Evolutionary conservation across 805 yeast genomes (phyloP), one percentile per base, ranked within the genome.

Genomic region (Zygosaccharomyces lentus): DNA sequence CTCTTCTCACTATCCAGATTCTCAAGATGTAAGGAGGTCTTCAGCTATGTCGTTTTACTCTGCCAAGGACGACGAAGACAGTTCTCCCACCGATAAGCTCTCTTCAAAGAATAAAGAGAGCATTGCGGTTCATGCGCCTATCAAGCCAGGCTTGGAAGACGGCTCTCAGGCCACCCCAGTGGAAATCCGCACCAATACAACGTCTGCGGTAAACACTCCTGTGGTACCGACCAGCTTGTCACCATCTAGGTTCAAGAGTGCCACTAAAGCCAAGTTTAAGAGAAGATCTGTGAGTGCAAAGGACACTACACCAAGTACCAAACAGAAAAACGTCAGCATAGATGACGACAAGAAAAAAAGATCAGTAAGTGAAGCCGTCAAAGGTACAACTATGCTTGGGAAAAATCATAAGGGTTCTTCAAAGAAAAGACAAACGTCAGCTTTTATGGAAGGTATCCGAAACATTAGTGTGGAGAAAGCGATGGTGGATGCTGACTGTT

Each of bases 361-460:
- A 52, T 64, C 78, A 4, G 72, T 70, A 1, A 73, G 78, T 17
- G 81, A 78, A 49, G 71, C 78, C 15, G 71, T 72, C 6, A 69
- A 77, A 45, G 64, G 77, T 39, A 81, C 79, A 58, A 70, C 75
- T 4, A 64, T 77, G 50, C 76, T 82, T 46, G 70, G 79, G 4
- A 72, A 79, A 6, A 74, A 82, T 9, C 70, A 82, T 2, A 75
- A 77, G 43, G 73, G 78, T 35, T 46, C 55, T 2, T 40, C 62
- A 9, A 66, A 57, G 50, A 85, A 85, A 58, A 77, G 75, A 65
- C 78, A 80, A 47, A 85, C 95, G 0, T 78, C 87, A 0, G 93
- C 93, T 0, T 85, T 85, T 61, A 80, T 78, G 59, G 99, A 93
- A 67, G 99, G 99, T 6, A 85, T 93, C 35, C 75, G 88, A 55